Evolutionary conservation across 345 rosid species (phyloP).

Genomic region (Melastoma malabathricum): DNA sequence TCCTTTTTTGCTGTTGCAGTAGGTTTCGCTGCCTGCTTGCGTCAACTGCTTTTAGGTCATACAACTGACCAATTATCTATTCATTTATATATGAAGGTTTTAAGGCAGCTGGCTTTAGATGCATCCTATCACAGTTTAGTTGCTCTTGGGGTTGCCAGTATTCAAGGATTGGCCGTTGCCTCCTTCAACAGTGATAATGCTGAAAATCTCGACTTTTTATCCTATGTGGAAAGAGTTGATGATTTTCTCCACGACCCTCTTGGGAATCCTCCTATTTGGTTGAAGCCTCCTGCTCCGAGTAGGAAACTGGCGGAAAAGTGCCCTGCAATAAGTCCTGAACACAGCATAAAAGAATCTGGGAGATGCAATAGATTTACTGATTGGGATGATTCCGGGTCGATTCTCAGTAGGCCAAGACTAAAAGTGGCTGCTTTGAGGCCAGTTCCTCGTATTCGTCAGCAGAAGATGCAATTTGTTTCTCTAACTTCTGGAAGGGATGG

Average conservation of each 20-base stretch:
- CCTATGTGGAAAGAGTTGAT: slow-evolving; percentile 14
- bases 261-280: slow-evolving; percentile 22
- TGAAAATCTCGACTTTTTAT: slow-evolving; percentile 26
- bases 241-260: background rate
- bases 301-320: slow-evolving; percentile 17
- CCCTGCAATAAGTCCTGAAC: slow-evolving; percentile 9
- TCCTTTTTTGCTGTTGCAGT: no score
- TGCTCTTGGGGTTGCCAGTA: slow-evolving; percentile 36
- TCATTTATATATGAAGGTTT: slow-evolving; percentile 15
- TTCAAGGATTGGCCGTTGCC: slow-evolving; percentile 43
- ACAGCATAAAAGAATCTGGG: slow-evolving; percentile 11
- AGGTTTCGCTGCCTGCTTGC: no score
- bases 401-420: slow-evolving; percentile 13
- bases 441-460: slow-evolving; percentile 27
- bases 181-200: slow-evolving; percentile 36
- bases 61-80: background rate
- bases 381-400: background rate
- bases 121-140: slow-evolving; percentile 30
- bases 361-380: background rate
- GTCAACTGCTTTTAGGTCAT: no score
- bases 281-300: slow-evolving; percentile 33
- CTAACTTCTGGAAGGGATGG: slow-evolving; percentile 24
- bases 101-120: slow-evolving; percentile 38
- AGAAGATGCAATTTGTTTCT: slow-evolving; percentile 24
- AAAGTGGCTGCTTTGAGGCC: slow-evolving; percentile 42